phyloP scores from a whole-genome alignment of 2,329 filamentous ascomycete genomes.

The Zarea fungicola region DNA sequence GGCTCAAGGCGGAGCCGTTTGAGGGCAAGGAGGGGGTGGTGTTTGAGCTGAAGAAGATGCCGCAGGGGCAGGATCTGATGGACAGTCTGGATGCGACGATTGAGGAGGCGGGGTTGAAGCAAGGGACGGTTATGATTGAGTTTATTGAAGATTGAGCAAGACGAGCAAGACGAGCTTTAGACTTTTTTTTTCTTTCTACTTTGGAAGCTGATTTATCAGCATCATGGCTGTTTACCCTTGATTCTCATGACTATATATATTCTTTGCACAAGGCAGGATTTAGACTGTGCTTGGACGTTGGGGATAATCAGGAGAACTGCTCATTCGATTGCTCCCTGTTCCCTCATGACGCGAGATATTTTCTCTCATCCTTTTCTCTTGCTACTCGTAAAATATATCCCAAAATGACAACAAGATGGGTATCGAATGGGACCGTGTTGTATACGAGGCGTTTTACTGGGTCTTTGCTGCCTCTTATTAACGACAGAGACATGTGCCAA shows the following conservation, averaged over 20 bases:
- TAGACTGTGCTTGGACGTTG: too few relatives aligned
- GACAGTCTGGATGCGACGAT: conserved; percentile 69
- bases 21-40: conserved; percentile 71
- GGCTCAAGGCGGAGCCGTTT: conserved; percentile 84
- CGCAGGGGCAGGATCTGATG: conserved; percentile 73
- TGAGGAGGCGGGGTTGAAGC: conserved; percentile 78
- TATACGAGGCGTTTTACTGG: too few relatives aligned
- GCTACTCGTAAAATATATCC: conserved; percentile 1
- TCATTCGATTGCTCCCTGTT: background rate
- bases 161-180: background rate
- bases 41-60: conserved; percentile 86
- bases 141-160: conserved; percentile 57
- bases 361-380: background rate
- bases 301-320: background rate
- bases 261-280: too few relatives aligned
- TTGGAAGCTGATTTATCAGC: too few relatives aligned
- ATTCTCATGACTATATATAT: too few relatives aligned
- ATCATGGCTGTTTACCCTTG: too few relatives aligned
- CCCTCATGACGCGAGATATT: background rate
- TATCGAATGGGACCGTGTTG: too few relatives aligned
- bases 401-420: background rate
- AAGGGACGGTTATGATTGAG: conserved; percentile 93
- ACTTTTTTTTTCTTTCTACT: too few relatives aligned
- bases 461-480: too few relatives aligned
- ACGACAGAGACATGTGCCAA: too few relatives aligned